Conservation (phyloP, 768 basidiomycete species). For the Russula lepida region DNA sequence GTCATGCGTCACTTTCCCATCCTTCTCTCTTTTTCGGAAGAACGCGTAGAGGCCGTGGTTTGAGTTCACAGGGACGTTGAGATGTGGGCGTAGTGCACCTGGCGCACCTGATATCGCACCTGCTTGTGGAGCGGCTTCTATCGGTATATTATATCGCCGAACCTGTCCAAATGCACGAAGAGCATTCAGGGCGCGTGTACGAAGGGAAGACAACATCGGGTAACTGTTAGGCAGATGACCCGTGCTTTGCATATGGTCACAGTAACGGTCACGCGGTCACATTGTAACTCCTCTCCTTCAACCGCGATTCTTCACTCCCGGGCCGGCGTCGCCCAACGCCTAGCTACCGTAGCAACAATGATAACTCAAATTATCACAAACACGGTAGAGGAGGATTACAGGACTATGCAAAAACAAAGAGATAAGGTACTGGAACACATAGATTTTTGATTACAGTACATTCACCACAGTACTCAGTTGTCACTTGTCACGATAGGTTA, state of each 20-base stretch:
- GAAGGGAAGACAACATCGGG: slow-evolving; percentile 15
- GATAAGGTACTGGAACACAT: neutral
- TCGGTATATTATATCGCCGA: slow-evolving; percentile 14
- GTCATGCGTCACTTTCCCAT: slow-evolving; percentile 49
- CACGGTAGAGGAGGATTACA: neutral
- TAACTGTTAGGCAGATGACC: neutral
- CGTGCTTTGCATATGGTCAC: neutral
- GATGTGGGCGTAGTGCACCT: slow-evolving; percentile 35
- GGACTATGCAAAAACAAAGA: neutral
- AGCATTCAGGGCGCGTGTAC: neutral
- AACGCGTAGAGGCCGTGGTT: slow-evolving; percentile 75
- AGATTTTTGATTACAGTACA: neutral
- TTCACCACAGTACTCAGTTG: neutral
- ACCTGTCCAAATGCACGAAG: neutral
- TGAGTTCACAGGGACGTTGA: slow-evolving; percentile 38
- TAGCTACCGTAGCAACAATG: too few relatives aligned
- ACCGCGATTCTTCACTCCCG: too few relatives aligned
- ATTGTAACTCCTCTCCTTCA: too few relatives aligned
- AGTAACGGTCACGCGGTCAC: neutral
- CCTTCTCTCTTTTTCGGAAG: slow-evolving; percentile 49
- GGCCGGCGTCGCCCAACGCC: too few relatives aligned
- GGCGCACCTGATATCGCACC: slow-evolving; percentile 1
- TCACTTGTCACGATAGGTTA: neutral
- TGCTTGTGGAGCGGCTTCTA: neutral
- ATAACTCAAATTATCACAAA: neutral